phyloP scores from a whole-genome alignment of 768 basidiomycete species.

The Pisolithus tinctorius region DNA sequence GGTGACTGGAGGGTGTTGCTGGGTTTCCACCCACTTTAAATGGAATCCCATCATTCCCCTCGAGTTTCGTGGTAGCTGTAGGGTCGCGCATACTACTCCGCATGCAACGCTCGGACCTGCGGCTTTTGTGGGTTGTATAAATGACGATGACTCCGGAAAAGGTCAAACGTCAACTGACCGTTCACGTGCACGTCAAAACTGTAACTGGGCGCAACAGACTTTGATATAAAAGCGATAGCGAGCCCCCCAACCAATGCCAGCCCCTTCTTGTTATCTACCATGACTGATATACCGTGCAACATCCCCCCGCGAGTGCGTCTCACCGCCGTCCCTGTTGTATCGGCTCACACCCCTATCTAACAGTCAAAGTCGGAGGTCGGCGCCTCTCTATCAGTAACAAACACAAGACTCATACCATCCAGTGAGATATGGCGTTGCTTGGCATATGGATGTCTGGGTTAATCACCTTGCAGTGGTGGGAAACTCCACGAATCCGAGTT shows the following conservation, averaged over 20 bases:
- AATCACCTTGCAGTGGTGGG: neutral
- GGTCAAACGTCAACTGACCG: too few relatives aligned
- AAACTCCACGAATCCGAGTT: conserved; percentile 6
- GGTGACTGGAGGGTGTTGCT: too few relatives aligned
- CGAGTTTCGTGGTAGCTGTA: too few relatives aligned
- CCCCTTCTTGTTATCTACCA: conserved; percentile 7
- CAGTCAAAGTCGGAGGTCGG: conserved; percentile 43
- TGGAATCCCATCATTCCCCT: too few relatives aligned
- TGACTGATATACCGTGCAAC: conserved; percentile 29
- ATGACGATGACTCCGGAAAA: too few relatives aligned
- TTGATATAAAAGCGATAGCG: neutral
- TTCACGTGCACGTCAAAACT: too few relatives aligned
- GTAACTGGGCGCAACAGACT: neutral
- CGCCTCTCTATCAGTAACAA: conserved; percentile 41
- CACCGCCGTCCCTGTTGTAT: neutral
- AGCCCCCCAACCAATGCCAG: neutral
- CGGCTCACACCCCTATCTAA: neutral
- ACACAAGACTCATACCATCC: conserved; percentile 27
- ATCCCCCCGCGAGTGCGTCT: conserved; percentile 44
- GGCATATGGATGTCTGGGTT: neutral
- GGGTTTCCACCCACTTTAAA: too few relatives aligned
- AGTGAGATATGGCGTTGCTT: conserved; percentile 22
- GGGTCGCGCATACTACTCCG: too few relatives aligned
- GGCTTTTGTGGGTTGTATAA: too few relatives aligned
- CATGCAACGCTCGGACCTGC: too few relatives aligned